Base-by-base conservation (phyloP, 805 yeast species). In the Kurtzmaniella cleridarum region DNA sequence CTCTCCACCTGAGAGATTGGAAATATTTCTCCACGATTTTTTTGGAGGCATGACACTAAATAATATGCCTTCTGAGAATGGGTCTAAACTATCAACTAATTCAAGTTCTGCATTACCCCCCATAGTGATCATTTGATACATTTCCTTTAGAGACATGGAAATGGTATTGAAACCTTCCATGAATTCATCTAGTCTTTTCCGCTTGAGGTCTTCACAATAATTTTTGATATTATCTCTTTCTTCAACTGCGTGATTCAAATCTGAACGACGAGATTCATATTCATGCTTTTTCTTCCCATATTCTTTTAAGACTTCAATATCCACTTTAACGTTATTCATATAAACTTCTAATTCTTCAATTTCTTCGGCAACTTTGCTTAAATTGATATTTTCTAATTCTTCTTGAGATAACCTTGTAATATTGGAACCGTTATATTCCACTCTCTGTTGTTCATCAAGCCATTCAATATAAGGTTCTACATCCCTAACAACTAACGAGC, bases 21-120 rank as follows among this genome's bases (percentile, higher is more conserved):
- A 79, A 39, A 93, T 93, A 53, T 93, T 93, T 55, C 85, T 84
- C 99, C 99, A 93, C 29, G 95, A 82, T 60, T 93, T 93, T 65
- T 89, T 91, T 0, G 99, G 99, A 2, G 99, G 99, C 98, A 93
- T 93, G 5, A 93, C 98, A 60, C 96, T 85, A 60, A 93, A 93
- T 31, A 90, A 66, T 29, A 93, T 90, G 26, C 99, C 99, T 63
- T 93, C 98, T 1, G 96, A 80, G 54, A 93, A 93, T n/a, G 98
- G 98, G 62, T 93, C 98, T 55, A 91, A 73, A 44, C 95, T 84
- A 55, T 93, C 98, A 14, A 89, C 97, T 33, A 91, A 72, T 59
- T 93, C 99, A 27, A 93, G 71, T 59, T 93, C 98, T 0, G 99
- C 99, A 66, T 91, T 93, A 27, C 99, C 99, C 20, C 98, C 98